Percentiles rank a stretch among this genome's conserved stretches.
Evolutionary conservation across 306 rosid genomes (phyloP).

Genomic region (Rosa persica): DNA sequence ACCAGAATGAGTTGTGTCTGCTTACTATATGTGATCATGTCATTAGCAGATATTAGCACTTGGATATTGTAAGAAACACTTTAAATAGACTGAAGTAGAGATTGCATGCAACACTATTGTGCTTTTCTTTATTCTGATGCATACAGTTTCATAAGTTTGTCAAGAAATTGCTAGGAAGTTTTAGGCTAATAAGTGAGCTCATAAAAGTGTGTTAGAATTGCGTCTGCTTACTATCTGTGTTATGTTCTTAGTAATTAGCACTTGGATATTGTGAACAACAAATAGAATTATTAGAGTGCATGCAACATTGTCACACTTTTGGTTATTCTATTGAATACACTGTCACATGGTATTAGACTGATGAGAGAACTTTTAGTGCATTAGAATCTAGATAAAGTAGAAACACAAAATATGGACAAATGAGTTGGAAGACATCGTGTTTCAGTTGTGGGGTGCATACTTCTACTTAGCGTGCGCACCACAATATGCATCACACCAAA

Average conservation of each 20-base stretch:
- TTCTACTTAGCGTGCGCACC: neutral
- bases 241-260: neutral
- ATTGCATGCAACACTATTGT: neutral
- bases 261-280: neutral
- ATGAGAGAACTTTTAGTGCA: neutral
- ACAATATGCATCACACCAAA: too few relatives aligned
- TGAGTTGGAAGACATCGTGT: neutral
- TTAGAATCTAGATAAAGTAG: neutral
- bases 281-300: neutral
- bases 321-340: neutral
- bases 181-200: neutral
- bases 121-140: neutral
- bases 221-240: neutral
- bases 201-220: neutral
- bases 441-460: neutral
- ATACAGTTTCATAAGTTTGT: neutral
- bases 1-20: too few relatives aligned
- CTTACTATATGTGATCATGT: too few relatives aligned
- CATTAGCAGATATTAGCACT: too few relatives aligned
- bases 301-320: neutral
- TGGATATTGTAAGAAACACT: too few relatives aligned
- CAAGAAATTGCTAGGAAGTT: neutral
- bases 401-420: neutral
- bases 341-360: neutral
- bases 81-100: neutral